These are phyloP conservation scores for Trichoderma afroharzianum DNA, from an alignment of 2,329 filamentous ascomycete species.

Conservation along the genomic window DNA sequence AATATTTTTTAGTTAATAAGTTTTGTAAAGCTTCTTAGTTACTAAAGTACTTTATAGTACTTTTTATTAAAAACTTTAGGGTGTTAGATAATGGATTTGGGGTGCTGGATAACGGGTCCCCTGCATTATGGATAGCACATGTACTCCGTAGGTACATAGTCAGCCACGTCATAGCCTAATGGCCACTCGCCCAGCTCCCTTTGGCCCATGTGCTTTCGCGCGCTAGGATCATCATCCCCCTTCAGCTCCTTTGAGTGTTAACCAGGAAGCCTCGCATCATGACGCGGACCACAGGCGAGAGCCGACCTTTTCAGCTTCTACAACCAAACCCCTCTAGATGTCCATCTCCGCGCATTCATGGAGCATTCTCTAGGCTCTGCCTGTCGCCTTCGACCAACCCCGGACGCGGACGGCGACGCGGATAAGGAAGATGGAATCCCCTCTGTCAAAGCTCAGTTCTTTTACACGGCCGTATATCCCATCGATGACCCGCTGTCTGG, in stretches of 20 bases:
- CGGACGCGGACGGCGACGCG: conserved; percentile 27
- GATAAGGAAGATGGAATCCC: conserved; percentile 49
- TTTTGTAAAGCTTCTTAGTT: too few species aligned
- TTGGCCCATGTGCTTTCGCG: conserved; percentile 3
- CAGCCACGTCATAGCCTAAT: conserved; percentile 8
- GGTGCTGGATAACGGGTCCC: too few species aligned
- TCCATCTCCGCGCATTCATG: not conserved
- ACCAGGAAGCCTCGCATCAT: not conserved
- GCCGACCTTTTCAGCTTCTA: not conserved
- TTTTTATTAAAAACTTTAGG: too few species aligned
- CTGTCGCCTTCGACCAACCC: conserved; percentile 53
- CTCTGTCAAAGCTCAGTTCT: conserved; percentile 68
- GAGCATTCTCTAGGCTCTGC: conserved; percentile 57
- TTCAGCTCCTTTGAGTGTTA: not conserved
- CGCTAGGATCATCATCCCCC: conserved; percentile 5
- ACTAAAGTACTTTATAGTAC: too few species aligned
- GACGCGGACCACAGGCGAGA: not conserved
- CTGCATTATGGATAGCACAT: not conserved
- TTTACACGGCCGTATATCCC: conserved; percentile 76
- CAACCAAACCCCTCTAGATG: not conserved
- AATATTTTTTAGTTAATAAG: too few species aligned
- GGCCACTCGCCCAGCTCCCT: not conserved
- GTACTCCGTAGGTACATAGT: not conserved
- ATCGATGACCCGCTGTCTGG: conserved; percentile 87
- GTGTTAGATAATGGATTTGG: too few species aligned